Conservation (phyloP, 1,139 yeast species). For the Saccharomyces hybrid region DNA sequence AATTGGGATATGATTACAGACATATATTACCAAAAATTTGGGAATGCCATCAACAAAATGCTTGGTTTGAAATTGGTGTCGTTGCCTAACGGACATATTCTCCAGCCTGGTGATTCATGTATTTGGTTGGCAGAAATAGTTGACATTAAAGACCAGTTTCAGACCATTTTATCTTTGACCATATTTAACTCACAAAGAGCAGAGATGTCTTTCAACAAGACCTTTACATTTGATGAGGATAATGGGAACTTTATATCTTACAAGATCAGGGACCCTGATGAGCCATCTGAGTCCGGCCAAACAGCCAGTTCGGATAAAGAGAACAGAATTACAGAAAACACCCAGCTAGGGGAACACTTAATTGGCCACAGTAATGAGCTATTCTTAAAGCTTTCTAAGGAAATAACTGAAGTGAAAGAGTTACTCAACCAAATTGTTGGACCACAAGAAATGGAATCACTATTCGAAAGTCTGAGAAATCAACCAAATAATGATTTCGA, state of each 20-base stretch:
- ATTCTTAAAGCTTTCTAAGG: not conserved
- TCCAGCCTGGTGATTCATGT: constrained; percentile 15
- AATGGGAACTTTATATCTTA: not conserved
- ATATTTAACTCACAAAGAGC: not conserved
- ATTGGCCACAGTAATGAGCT: not conserved
- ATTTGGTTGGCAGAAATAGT: constrained; percentile 21
- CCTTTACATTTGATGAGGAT: not conserved
- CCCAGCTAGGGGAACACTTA: not conserved
- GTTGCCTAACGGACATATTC: constrained; percentile 14
- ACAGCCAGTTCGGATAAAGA: not conserved
- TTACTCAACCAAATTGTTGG: not conserved
- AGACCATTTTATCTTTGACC: constrained; percentile 1
- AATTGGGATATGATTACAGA: constrained; percentile 4
- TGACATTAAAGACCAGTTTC: constrained; percentile 14
- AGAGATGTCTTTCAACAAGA: not conserved
- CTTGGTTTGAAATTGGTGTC: constrained; percentile 12
- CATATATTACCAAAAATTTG: constrained; percentile 11
- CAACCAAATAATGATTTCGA: not conserved
- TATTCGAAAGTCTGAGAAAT: not conserved
- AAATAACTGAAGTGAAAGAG: not conserved
- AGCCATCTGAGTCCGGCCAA: not conserved
- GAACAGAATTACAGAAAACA: not conserved
- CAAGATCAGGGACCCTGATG: not conserved
- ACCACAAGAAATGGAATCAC: not conserved
- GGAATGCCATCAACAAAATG: constrained; percentile 16